Conservation (phyloP, 208 protist species). For the Trypanosoma brucei region DNA sequence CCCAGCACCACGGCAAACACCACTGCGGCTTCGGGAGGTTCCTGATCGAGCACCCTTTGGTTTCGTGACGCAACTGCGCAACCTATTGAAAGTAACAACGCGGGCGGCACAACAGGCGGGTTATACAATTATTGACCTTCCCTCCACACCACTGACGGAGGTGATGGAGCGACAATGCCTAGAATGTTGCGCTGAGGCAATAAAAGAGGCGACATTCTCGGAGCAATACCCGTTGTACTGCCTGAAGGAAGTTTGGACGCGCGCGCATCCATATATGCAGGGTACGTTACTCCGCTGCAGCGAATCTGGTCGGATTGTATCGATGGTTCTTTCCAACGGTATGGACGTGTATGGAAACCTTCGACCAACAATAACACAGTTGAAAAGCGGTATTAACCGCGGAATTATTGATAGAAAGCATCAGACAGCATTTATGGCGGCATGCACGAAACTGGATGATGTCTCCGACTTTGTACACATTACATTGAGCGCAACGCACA, state of each 20-base stretch:
- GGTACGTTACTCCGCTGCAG: slow-evolving; percentile 41
- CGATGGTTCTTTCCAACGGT: slow-evolving; percentile 72
- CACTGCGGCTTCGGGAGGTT: slow-evolving; percentile 65
- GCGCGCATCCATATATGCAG: slow-evolving; percentile 63
- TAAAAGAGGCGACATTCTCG: slow-evolving; percentile 71
- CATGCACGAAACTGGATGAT: slow-evolving; percentile 55
- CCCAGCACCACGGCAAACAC: slow-evolving; percentile 42
- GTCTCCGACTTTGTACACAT: slow-evolving; percentile 82
- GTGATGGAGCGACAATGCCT: slow-evolving; percentile 39
- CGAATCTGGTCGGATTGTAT: slow-evolving; percentile 25
- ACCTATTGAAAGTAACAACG: slow-evolving; percentile 23
- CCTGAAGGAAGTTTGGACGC: slow-evolving; percentile 46
- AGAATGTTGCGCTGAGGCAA: slow-evolving; percentile 58
- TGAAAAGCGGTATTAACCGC: slow-evolving; percentile 57
- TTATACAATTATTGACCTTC: slow-evolving; percentile 52
- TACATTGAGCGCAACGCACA: slow-evolving; percentile 77
- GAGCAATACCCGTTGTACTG: slow-evolving; percentile 73
- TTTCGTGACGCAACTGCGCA: slow-evolving; percentile 20
- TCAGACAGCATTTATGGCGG: slow-evolving; percentile 40
- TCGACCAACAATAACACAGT: slow-evolving; percentile 60
- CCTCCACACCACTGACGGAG: slow-evolving; percentile 30
- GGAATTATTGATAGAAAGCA: slow-evolving; percentile 32
- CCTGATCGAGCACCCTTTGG: slow-evolving; percentile 38
- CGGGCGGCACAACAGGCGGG: slow-evolving; percentile 27
- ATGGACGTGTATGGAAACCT: slow-evolving; percentile 84